Percentiles rank a stretch among this genome's conserved stretches.
These are phyloP conservation scores for Barnettozyma pratensis DNA, from an alignment of 805 yeast genomes.

Conservation along the genomic window DNA sequence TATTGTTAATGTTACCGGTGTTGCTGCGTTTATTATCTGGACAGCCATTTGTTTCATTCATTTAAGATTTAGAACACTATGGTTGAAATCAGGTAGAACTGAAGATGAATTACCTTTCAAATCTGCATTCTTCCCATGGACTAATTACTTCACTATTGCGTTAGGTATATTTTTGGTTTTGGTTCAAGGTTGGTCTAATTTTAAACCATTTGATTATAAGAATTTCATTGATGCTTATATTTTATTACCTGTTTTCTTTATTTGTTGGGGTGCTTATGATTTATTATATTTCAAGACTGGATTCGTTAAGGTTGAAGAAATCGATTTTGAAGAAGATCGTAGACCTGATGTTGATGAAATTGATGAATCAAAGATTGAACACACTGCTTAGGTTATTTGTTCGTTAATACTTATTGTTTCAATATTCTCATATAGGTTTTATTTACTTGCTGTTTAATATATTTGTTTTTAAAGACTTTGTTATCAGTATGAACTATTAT, in stretches of 20 bases:
- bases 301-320: slow-evolving; percentile 36
- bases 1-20: slow-evolving; percentile 68
- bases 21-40: slow-evolving; percentile 73
- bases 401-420: neutral
- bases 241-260: slow-evolving; percentile 50
- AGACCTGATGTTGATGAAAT: slow-evolving; percentile 33
- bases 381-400: neutral
- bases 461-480: too few species aligned
- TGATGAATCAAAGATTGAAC: slow-evolving; percentile 2
- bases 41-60: slow-evolving; percentile 56
- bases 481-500: too few species aligned
- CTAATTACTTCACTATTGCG: slow-evolving; percentile 34
- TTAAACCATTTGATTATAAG: slow-evolving; percentile 44
- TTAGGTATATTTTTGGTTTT: slow-evolving; percentile 36
- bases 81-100: slow-evolving; percentile 54
- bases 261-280: slow-evolving; percentile 37
- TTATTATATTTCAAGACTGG: slow-evolving; percentile 35
- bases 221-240: slow-evolving; percentile 58
- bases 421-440: too few species aligned
- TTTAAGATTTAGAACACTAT: slow-evolving; percentile 60
- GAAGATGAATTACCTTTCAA: slow-evolving; percentile 66
- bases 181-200: slow-evolving; percentile 46
- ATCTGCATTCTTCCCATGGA: slow-evolving; percentile 46
- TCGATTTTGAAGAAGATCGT: slow-evolving; percentile 46
- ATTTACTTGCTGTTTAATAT: too few species aligned